Base-by-base conservation (phyloP, 495 filamentous ascomycete genomes). In the Annulohypoxylon moriforme region DNA sequence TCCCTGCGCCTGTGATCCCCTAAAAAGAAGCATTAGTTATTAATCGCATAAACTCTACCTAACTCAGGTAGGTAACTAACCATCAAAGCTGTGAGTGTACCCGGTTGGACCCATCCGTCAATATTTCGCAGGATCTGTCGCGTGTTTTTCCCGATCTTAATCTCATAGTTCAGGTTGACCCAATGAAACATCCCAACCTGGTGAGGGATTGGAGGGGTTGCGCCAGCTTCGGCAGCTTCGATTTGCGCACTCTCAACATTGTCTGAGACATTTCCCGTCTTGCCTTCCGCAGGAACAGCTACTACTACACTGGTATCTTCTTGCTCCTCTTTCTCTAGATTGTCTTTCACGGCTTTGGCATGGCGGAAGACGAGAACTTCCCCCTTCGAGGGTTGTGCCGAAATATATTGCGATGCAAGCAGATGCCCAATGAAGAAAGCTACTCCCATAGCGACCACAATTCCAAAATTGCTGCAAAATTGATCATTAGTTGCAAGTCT, bases 41-140 rank as follows among this genome's bases (percentile, higher is more conserved):
- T 60, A 1, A 6, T 60, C 34, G 18, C 20, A 22, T 14, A 29
- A 22, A 14, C 27, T 13, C 10, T 36, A 18, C 6, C 0, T 14
- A 24, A 82, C 79, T 74, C 44, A n/a, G n/a, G n/a, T n/a, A n/a
- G n/a, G n/a, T n/a, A n/a, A n/a, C 8, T 49, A 11, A 86, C 87
- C 89, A 92, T 92, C 10, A 93, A 77, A 0, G 91, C 92, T 0
- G 91, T 94, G 22, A 94, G 74, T 6, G 90, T 93, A 25, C 92
- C 91, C 14, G 92, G 91, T 69, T 91, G 89, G 25, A 94, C 89
- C 90, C 91, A 94, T 13, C 92, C 92, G 66, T 90, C 87, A 4
- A 93, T 87, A 56, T 89, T 81, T 56, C 93, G 87, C 40, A 94
- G 79, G 58, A 94, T 49, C 25, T 49, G 3, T 1, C 18, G 16